Base-by-base conservation (phyloP, 768 basidiomycete genomes). In the Pleurotus sapidus region DNA sequence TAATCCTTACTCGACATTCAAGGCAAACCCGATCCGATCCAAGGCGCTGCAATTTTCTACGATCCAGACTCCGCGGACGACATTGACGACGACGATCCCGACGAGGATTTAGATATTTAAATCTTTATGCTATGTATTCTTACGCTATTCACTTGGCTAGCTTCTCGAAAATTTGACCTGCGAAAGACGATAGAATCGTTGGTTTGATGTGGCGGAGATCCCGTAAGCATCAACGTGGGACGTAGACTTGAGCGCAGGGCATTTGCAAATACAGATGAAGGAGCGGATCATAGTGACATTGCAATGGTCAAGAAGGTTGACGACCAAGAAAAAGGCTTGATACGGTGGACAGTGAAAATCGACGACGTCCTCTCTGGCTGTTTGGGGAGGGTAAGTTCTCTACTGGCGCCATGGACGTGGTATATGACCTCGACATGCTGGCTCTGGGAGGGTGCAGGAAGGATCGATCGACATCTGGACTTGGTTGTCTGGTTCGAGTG, bases 51-150 rank as follows among this genome's bases (percentile, higher is more conserved):
- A 1, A 95, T 97, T 55, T 77, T 88, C 59, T 97, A 96, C 61
- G 92, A 95, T 63, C 93, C 95, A 7, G 95, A 95, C 67, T 93
- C 91, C 24, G 93, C 90, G 24, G 95, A 97, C 65, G 95, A 97
- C 62, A 83, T 95, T 50, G 95, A 97, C 66, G 95, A 95, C 55
- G 95, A 96, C 56, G 95, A 97, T 75, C 95, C 95, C 18, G 95
- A 97, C 63, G 95, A 96, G 67, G 94, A 96, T 71, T 74, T 96
- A 59, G 91, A 96, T 64, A 89, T 95, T 57, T 94, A 65, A 67
- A 30, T 40, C 15, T 27, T 45, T 34, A 34, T 11, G 30, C 30
- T 34, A 34, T 34, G 30, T 34, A 34, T 11, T 34, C 30, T 34
- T 34, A 34, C 30, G 30, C 30, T 34, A 34, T 9, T 34, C 9